These are phyloP conservation scores for Chenopodium suecicum DNA, from an alignment of 148 eudicot genomes.

Conservation along the genomic window DNA sequence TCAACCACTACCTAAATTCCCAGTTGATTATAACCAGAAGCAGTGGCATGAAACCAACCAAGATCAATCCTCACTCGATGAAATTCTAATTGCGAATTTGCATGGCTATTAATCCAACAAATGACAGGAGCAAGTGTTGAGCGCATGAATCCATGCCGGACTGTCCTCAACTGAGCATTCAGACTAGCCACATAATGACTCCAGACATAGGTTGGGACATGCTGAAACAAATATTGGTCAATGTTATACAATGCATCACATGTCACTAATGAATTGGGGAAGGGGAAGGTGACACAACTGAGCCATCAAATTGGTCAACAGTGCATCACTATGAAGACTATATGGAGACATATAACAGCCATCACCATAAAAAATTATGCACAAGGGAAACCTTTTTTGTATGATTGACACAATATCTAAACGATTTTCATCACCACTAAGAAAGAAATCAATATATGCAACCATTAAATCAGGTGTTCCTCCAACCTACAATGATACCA, in stretches of 20 bases:
- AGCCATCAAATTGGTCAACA: constrained; percentile 68
- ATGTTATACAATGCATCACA: neutral
- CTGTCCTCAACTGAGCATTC: constrained; percentile 79
- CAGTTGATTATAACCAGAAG: constrained; percentile 72
- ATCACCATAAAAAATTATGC: constrained; percentile 82
- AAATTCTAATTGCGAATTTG: constrained; percentile 75
- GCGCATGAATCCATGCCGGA: constrained; percentile 60
- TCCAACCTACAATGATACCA: constrained; percentile 58
- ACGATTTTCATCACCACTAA: constrained; percentile 88
- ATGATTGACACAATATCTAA: constrained; percentile 69
- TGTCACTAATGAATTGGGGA: neutral
- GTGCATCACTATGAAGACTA: constrained; percentile 63
- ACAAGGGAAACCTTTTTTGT: constrained; percentile 79
- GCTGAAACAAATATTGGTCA: constrained; percentile 40
- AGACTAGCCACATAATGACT: constrained; percentile 74
- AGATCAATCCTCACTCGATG: constrained; percentile 79
- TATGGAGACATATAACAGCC: constrained; percentile 93
- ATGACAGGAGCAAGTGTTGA: constrained; percentile 62
- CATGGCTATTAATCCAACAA: constrained; percentile 71
- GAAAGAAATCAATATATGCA: constrained; percentile 78
- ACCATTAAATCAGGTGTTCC: constrained; percentile 83
- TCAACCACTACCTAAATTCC: constrained; percentile 68
- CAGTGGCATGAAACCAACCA: constrained; percentile 84
- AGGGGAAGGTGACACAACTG: constrained; percentile 48
- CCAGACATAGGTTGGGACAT: constrained; percentile 82